Evolutionary conservation across 225 moss, liverwort and hornwort genomes (phyloP), one percentile per base, ranked within the genome.

Genomic region (Thuidium tamariscinum): DNA sequence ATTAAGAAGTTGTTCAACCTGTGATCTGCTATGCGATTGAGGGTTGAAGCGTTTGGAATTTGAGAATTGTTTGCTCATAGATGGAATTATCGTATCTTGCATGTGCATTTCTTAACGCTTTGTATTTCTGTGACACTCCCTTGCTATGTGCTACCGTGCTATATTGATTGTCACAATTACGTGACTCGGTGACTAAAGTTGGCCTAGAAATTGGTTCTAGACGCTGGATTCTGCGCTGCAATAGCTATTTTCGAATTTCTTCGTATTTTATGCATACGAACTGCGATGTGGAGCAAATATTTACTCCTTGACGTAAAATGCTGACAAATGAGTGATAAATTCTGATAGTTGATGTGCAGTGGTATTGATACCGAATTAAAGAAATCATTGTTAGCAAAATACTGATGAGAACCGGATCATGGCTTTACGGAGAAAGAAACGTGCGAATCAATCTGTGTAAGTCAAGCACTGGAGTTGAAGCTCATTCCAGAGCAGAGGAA

Each of bases 381-480:
- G 54, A 57, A 27, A 42, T n/a, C 44, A 81, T 18, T 30, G 32
- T 42, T 4, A 51, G 17, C 64, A 65, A 73, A 60, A 84, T 62
- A 72, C 29, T 62, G 77, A 39, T 61, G 54, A 89, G 76, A 86
- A 71, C 83, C 79, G 64, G 75, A 89, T 39, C 64, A 76, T 89
- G 89, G 86, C 88, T 79, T 79, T 70, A 57, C 69, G 82, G 63
- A 85, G 85, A 70, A 85, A 89, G 60, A 79, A 77, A 79, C 34
- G 34, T 87, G 32, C 74, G 71, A 79, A 64, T 69, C 63, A 52
- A 61, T 71, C 51, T 77, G 54, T 87, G 66, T 76, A 59, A 73
- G 36, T 87, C 63, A 41, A 79, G 57, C n/a, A 67, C 49, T 77
- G 60, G 23, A 83, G 67, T 80, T 83, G 67, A 83, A 67, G 76